A percentile compares a stretch with the other conserved stretches of the same genome.
Evolutionary conservation across 2,329 filamentous ascomycete species (phyloP).

Genomic region (Paraconiothyrium sp.): DNA sequence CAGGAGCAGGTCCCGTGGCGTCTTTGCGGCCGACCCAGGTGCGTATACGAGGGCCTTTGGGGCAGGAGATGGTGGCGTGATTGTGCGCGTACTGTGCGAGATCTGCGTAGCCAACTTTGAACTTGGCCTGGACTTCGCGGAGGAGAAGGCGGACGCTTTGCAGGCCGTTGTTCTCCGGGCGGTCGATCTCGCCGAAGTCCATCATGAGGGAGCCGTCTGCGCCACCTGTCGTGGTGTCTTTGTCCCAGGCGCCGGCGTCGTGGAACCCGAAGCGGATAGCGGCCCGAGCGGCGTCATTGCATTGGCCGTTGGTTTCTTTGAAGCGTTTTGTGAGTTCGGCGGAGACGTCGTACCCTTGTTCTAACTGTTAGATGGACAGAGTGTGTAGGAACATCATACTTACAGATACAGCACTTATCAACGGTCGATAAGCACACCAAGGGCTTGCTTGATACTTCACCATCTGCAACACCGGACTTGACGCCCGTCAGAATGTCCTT

Average conservation of each 20-base stretch:
- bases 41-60: constrained; percentile 62
- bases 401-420: constrained; percentile 46
- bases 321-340: constrained; percentile 40
- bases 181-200: constrained; percentile 46
- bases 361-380: constrained; percentile 19
- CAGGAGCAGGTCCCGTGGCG: constrained; percentile 51
- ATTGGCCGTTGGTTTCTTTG: constrained; percentile 33
- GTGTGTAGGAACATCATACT: constrained; percentile 15
- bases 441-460: constrained; percentile 33
- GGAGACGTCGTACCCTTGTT: constrained; percentile 43
- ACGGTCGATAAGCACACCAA: constrained; percentile 28
- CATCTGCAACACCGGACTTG: constrained; percentile 37
- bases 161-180: constrained; percentile 58
- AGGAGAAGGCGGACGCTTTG: constrained; percentile 53
- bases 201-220: constrained; percentile 55
- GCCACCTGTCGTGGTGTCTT: constrained; percentile 48
- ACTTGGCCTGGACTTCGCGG: constrained; percentile 51
- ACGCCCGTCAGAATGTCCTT: constrained; percentile 39
- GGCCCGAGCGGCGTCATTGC: constrained; percentile 47
- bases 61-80: constrained; percentile 60
- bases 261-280: constrained; percentile 49
- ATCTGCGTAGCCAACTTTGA: constrained; percentile 62
- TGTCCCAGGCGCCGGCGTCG: constrained; percentile 47
- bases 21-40: constrained; percentile 63
- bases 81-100: constrained; percentile 61